Evolutionary conservation across 192 early-diverging fungal genomes (phyloP), one percentile per base, ranked within the genome.

Genomic region (Coemansia sp.): DNA sequence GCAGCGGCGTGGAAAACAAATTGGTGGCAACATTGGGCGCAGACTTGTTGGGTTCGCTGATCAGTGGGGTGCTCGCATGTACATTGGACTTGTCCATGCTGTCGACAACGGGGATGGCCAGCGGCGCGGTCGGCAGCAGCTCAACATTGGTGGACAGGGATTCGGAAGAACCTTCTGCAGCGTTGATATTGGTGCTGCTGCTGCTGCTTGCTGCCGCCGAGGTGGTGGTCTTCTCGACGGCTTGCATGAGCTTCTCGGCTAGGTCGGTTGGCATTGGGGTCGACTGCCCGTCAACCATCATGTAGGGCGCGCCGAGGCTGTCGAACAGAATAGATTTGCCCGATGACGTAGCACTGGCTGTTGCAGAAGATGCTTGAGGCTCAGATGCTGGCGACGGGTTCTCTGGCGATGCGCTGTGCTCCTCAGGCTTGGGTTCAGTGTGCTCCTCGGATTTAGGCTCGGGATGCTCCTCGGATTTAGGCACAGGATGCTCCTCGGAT

Each of bases 321-420:
- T 75, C 57, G 46, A 75, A 75, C n/a, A 68, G n/a, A 27, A 75
- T 75, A 2, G 58, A 55, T 27, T 61, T 75, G 17, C 52, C 50
- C 15, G 14, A 8, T 2, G 44, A 8, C 43, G 27, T 50, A 8
- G 42, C 28, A 21, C 27, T 23, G 20, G 34, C 23, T 53, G 19
- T 19, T 61, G 49, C 10, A 8, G 54, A 32, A 1, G 32, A 14
- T 0, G 27, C 9, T 19, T 32, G 15, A 12, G 38, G 25, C 29
- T 45, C 17, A 25, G 45, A 44, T 30, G 42, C 19, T 12, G 27
- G 22, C 2, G 54, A 38, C 3, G 22, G 17, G 7, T 27, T 20
- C 15, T 44, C 38, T 22, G 45, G 11, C 27, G 38, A 20, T 14
- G 32, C 8, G 10, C 28, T 10, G 4, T 8, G 22, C 8, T 34